phyloP scores from a whole-genome alignment of 2,329 filamentous ascomycete species.

The Rachicladosporium sp. region DNA sequence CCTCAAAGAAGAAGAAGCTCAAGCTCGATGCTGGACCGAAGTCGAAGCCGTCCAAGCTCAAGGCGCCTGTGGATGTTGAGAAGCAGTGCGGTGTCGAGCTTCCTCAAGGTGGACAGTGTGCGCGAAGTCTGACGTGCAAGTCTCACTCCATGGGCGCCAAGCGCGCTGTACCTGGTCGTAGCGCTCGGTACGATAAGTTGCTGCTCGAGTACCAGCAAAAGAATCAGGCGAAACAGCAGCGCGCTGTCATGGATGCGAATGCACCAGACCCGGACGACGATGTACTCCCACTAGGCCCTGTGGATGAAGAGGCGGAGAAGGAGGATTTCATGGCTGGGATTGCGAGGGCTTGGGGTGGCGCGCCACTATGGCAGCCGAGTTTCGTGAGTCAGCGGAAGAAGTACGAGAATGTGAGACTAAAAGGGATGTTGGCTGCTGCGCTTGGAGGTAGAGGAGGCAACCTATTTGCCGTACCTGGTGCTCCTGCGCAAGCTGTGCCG shows the following conservation, averaged over 20 bases:
- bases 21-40: constrained; percentile 13
- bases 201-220: constrained; percentile 65
- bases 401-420: constrained; percentile 51
- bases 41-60: constrained; percentile 65
- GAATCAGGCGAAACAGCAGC: constrained; percentile 96
- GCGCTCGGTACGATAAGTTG: constrained; percentile 80
- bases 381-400: constrained; percentile 39
- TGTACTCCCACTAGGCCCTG: constrained; percentile 56
- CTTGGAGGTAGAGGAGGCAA: constrained; percentile 31
- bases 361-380: constrained; percentile 58
- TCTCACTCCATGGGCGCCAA: constrained; percentile 91
- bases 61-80: constrained; percentile 86
- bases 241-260: constrained; percentile 89
- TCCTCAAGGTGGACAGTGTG: constrained; percentile 74
- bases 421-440: constrained; percentile 49
- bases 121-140: constrained; percentile 79
- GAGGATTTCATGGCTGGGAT: constrained; percentile 72
- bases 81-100: constrained; percentile 80
- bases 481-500: constrained; percentile 1
- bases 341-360: constrained; percentile 57
- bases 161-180: constrained; percentile 70
- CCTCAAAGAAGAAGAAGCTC: constrained; percentile 61
- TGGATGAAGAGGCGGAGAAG: constrained; percentile 93
- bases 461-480: constrained; percentile 3
- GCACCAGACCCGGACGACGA: constrained; percentile 70